Base-by-base conservation (phyloP, 305 asterid species). In the Rubia peregrina region DNA sequence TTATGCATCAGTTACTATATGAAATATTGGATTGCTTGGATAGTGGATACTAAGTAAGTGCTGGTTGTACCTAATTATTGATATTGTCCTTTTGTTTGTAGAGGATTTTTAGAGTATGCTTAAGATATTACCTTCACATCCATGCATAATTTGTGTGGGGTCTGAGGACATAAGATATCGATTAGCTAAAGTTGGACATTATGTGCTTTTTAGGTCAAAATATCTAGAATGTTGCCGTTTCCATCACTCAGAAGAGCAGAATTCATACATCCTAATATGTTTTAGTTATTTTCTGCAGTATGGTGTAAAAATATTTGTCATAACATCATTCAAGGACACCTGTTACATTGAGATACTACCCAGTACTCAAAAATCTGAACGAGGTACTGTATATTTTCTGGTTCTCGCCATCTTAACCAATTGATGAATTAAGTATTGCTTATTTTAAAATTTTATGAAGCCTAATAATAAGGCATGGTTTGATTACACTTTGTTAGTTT, bases 311-410 rank as follows among this genome's bases (percentile, higher is more conserved):
- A 85, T 93, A 80, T 84, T 93, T 33, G 98, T 93, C 79, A 84
- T 93, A 71, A 93, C 98, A 22, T 93, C 98, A 24, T 93, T 93
- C 81, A 88, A 92, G 87, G 96, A 91, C 61, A 91, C 98, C 17
- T 90, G 97, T 79, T 93, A 89, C 85, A 91, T 93, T 73, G 98
- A 93, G 91, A 93, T 93, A 65, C 83, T 88, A 48, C 97, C 98
- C 22, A 82, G 66, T 75, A 65, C 77, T 78, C 96, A 89, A 77
- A 93, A 87, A 84, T 93, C 98, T 13, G 92, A 88, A 82, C 85
- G 98, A 88, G 96, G 98, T 93, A 84, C 68, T 8, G 57, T 38
- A 61, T 77, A 22, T 63, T 8, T 5, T 38, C 40, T 53, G 46
- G 22, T 7, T 36, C 38, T 30, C 13, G 7, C 2, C 70, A 36